phyloP scores from a whole-genome alignment of 768 basidiomycete species.

The Agaricus sinodeliciosus region DNA sequence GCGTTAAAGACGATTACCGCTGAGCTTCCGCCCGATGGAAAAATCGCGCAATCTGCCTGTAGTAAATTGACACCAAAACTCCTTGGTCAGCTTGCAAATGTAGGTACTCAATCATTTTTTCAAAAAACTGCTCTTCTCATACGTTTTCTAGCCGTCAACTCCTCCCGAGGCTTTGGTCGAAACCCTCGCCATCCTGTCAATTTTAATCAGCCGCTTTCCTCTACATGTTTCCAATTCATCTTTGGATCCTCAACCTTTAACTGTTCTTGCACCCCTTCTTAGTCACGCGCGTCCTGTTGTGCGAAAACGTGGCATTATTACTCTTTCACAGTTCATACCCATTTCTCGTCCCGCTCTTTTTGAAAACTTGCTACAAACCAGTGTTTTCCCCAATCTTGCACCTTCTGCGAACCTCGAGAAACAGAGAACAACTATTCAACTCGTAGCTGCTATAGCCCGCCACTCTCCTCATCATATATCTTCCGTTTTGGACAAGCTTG shows the following conservation, averaged over 20 bases:
- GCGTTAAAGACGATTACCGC: conserved; percentile 93
- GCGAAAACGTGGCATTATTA: conserved; percentile 86
- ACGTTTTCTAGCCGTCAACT: conserved; percentile 42
- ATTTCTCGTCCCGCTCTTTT: conserved; percentile 61
- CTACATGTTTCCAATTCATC: conserved; percentile 49
- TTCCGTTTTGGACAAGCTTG: conserved; percentile 50
- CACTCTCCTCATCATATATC: conserved; percentile 65
- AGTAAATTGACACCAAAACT: conserved; percentile 81
- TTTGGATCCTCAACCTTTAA: conserved; percentile 53
- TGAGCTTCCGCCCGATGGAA: conserved; percentile 79
- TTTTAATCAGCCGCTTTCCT: conserved; percentile 83
- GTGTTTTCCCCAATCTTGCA: conserved; percentile 55
- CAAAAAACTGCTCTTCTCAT: conserved; percentile 13
- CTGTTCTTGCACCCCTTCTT: conserved; percentile 64
- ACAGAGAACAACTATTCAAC: conserved; percentile 71
- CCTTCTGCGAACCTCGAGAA: conserved; percentile 51
- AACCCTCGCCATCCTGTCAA: conserved; percentile 78
- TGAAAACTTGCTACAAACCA: conserved; percentile 46
- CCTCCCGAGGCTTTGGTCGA: conserved; percentile 81
- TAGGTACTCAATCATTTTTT: conserved; percentile 23
- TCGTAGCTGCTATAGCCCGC: conserved; percentile 75
- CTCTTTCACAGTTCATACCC: conserved; percentile 78
- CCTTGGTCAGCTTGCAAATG: conserved; percentile 71
- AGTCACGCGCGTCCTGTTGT: conserved; percentile 78
- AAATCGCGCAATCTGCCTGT: conserved; percentile 73